These are phyloP conservation scores for Wickerhamomyces sp. DNA, from an alignment of 1,139 yeast genomes.

Conservation along the genomic window DNA sequence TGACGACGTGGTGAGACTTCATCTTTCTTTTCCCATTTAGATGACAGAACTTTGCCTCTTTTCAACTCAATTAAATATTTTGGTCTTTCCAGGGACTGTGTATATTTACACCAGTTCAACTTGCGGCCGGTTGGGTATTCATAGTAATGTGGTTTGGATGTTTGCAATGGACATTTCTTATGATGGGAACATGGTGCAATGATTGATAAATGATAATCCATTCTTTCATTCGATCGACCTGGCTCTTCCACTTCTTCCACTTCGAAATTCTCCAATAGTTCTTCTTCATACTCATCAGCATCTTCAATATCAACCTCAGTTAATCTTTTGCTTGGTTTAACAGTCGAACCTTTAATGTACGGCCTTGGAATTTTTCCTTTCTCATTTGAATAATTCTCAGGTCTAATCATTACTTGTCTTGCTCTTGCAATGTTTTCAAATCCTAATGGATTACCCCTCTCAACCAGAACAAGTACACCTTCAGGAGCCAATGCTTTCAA, in stretches of 20 bases:
- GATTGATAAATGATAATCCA: constrained; percentile 51
- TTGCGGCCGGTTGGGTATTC: constrained; percentile 54
- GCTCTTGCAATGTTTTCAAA: constrained; percentile 89
- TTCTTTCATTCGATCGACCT: constrained; percentile 14
- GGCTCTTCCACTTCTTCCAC: constrained; percentile 18
- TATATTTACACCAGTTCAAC: constrained; percentile 71
- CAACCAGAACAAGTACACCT: constrained; percentile 74
- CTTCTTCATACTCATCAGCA: constrained; percentile 30
- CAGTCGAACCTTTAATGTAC: constrained; percentile 49
- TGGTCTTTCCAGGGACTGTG: constrained; percentile 73
- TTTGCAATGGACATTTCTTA: constrained; percentile 79
- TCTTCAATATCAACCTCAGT: constrained; percentile 27
- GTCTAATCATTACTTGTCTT: constrained; percentile 80
- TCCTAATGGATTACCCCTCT: constrained; percentile 87
- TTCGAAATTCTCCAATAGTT: constrained; percentile 35
- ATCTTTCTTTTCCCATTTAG: constrained; percentile 51
- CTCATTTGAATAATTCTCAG: constrained; percentile 57
- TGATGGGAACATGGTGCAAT: constrained; percentile 94
- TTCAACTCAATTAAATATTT: constrained; percentile 73
- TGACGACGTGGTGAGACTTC: constrained; percentile 42
- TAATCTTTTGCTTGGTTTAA: constrained; percentile 23
- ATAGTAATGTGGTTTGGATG: constrained; percentile 66
- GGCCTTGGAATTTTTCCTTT: constrained; percentile 68
- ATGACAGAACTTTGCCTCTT: constrained; percentile 70
- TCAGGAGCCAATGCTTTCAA: constrained; percentile 62